Evolutionary conservation across 345 rosid genomes (phyloP), one percentile per base, ranked within the genome.

Genomic region (Pelargonium nanum): DNA sequence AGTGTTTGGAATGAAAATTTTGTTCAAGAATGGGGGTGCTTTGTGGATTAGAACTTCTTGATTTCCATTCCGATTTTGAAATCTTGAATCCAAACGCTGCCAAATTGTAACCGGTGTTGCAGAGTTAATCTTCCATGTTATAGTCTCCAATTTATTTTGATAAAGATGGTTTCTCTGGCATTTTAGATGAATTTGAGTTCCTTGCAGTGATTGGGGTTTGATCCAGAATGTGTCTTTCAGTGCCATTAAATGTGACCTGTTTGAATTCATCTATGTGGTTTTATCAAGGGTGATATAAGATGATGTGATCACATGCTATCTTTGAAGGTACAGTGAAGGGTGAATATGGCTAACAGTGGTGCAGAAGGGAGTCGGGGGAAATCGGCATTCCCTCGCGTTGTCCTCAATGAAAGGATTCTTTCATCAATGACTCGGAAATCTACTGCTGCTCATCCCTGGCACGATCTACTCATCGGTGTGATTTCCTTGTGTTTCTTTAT

Each of bases 401-500:
- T 57, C 19, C 82, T 93, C 50, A 93, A 86, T 60, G 95, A 85
- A 59, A 83, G 95, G 67, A 94, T 88, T 56, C 81, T 90, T 62
- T 77, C 92, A 20, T 87, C 97, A 16, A 77, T 94, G 80, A 74
- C 89, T 2, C 71, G 76, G 32, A 76, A 92, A 80, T 80, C 92
- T 21, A 68, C 83, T 53, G 95, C 97, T 72, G 95, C 97, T 57
- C 97, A 90, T 78, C 96, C 99, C 22, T 94, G 97, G 99, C 97
- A 94, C 68, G 91, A 88, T 74, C 67, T 90, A 70, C 89, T 87
- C 72, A 87, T 90, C 57, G 99, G 97, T 87, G 59, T 40, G 51
- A 17, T n/a, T 32, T 51, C 7, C 24, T 32, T 56, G 50, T 52
- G 51, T 10, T 30, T 55, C 52, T 24, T 57, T 16, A 12, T 26